Evolutionary conservation across 202 grass and related monocot species (phyloP), one percentile per base, ranked within the genome.

Genomic region (Dendrocalamus latiflorus): DNA sequence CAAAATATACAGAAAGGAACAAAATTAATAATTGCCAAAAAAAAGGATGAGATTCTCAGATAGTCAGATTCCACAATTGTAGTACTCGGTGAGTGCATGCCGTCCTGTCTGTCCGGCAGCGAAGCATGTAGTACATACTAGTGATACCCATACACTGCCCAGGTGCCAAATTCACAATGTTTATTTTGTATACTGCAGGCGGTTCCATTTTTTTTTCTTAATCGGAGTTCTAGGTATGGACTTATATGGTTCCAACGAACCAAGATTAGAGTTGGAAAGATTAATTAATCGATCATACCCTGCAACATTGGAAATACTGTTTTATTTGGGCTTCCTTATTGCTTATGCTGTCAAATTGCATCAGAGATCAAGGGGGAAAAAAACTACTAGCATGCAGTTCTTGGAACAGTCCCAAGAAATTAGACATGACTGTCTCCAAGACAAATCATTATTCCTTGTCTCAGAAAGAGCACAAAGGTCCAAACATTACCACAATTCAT

Each of bases 111-210:
- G 58, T 41, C 30, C 15, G 6, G 20, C 42, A 59, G 82, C 1
- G 20, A 77, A 59, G 25, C 43, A 70, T 42, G 51, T 1, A 45
- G 43, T 12, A 36, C 70, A 55, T 74, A 11, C 18, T 26, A 18
- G 42, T 15, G n/a, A 81, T 53, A 41, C 36, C 45, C 45, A 88
- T 36, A 59, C 78, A 61, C 15, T 72, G 39, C 42, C 43, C 41
- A 59, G 48, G 58, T 67, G 28, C 54, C 64, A 70, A 69, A 71
- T 50, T 87, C 26, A 57, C 51, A 80, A n/a, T n/a, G n/a, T n/a
- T n/a, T n/a, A n/a, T n/a, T n/a, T n/a, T n/a, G n/a, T n/a, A n/a
- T n/a, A n/a, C n/a, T n/a, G n/a, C n/a, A n/a, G n/a, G n/a, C n/a
- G n/a, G n/a, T n/a, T n/a, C n/a, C n/a, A n/a, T n/a, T n/a, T n/a